A percentile compares a stretch with the other conserved stretches of the same genome.
These are phyloP conservation scores for Ogataea populi-albae DNA, from an alignment of 805 yeast genomes.

Conservation along the genomic window DNA sequence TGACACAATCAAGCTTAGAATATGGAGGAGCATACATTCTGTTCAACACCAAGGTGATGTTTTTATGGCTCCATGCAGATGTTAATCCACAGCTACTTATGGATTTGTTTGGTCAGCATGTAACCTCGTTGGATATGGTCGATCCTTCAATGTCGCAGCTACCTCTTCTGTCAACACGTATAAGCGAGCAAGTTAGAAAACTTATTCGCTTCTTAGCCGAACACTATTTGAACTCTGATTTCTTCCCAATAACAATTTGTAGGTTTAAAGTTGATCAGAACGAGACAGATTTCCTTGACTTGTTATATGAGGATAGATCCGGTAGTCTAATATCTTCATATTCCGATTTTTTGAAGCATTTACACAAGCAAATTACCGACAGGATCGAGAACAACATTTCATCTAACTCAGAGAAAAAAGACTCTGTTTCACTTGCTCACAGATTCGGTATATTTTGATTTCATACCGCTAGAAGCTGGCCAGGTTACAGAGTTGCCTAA, in stretches of 20 bases:
- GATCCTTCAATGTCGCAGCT: conserved; percentile 53
- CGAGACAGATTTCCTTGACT: conserved; percentile 52
- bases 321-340: conserved; percentile 54
- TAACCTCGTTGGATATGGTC: conserved; percentile 44
- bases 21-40: conserved; percentile 76
- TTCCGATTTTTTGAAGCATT: conserved; percentile 60
- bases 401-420: conserved; percentile 6
- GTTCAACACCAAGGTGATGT: conserved; percentile 61
- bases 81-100: conserved; percentile 63
- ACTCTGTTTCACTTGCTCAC: conserved; percentile 15
- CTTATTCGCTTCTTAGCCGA: conserved; percentile 54
- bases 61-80: conserved; percentile 66
- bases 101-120: conserved; percentile 67
- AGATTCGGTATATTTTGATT: conserved; percentile 20
- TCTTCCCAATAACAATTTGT: conserved; percentile 54
- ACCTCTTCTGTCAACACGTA: conserved; percentile 67
- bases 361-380: conserved; percentile 63
- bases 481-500: no score
- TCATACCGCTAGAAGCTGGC: no score
- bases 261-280: conserved; percentile 64
- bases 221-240: conserved; percentile 35
- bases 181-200: conserved; percentile 65
- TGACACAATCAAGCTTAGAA: conserved; percentile 40
- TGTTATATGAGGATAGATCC: conserved; percentile 71
- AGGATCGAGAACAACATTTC: conserved; percentile 35